phyloP scores from a whole-genome alignment of 129 eudicot species.

The Dittrichia graveolens region DNA sequence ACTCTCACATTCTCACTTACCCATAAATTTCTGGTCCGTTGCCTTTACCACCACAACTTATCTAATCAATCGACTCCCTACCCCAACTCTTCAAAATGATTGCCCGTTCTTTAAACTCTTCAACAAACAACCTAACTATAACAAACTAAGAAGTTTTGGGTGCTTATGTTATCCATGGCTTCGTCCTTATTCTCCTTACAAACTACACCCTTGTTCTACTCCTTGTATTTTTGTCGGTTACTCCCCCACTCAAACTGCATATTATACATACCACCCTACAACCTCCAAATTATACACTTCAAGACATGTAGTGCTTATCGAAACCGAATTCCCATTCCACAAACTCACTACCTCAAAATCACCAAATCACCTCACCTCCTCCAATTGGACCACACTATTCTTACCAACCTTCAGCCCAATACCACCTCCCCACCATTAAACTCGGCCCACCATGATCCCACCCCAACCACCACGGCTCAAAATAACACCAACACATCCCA shows the following conservation, averaged over 20 bases:
- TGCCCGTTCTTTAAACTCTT: background rate
- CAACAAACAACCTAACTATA: background rate
- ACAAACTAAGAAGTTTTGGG: background rate
- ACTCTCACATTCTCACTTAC: background rate
- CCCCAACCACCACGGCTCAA: no score
- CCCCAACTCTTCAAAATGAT: background rate
- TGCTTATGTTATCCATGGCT: conserved; percentile 22
- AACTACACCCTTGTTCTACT: background rate
- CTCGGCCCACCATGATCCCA: no score
- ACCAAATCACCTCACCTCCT: background rate
- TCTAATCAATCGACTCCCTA: background rate
- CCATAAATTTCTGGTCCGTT: background rate
- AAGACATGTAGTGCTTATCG: background rate
- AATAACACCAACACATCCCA: no score
- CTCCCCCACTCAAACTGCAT: conserved; percentile 19
- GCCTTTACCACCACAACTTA: background rate
- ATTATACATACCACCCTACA: background rate
- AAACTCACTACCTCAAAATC: background rate
- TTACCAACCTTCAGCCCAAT: background rate
- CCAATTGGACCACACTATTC: background rate
- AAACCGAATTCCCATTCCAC: background rate
- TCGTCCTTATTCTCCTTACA: background rate
- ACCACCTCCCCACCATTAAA: background rate
- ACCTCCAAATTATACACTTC: background rate
- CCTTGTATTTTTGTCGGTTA: conserved; percentile 14